These are phyloP conservation scores for Cyberlindnera veronae DNA, from an alignment of 805 yeast genomes.

Conservation along the genomic window DNA sequence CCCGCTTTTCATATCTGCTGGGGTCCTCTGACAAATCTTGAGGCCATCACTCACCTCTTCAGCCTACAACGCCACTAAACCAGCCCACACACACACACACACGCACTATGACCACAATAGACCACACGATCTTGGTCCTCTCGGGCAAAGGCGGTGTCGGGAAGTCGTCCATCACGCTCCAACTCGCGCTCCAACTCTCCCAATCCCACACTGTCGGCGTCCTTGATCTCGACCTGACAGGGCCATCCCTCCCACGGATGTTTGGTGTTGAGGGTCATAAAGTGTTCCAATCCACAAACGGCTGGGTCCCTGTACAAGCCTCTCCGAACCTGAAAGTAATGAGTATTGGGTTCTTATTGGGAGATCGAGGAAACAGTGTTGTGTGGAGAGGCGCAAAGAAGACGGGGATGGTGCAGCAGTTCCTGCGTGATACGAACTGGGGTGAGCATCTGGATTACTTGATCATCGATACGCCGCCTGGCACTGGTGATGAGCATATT, in stretches of 20 bases:
- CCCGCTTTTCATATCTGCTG: no score
- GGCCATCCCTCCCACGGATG: conserved; percentile 96
- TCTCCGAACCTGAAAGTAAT: conserved; percentile 42
- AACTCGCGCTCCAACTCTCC: conserved; percentile 79
- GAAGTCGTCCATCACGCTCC: conserved; percentile 93
- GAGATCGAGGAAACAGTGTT: conserved; percentile 82
- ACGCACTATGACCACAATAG: conserved; percentile 31
- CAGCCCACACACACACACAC: neutral
- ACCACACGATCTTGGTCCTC: conserved; percentile 75
- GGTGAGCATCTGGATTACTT: conserved; percentile 65
- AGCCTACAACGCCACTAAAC: neutral
- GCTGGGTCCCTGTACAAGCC: conserved; percentile 85
- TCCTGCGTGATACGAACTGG: conserved; percentile 89
- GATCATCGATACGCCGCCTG: conserved; percentile 96
- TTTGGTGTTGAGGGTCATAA: conserved; percentile 82
- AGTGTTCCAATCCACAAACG: conserved; percentile 74
- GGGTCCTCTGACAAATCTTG: no score
- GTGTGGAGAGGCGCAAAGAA: conserved; percentile 99
- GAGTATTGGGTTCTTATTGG: conserved; percentile 72
- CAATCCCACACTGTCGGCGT: conserved; percentile 86
- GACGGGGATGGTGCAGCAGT: conserved; percentile 96
- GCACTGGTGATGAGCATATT: conserved; percentile 97
- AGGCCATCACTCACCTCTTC: no score
- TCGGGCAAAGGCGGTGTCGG: conserved; percentile 99
- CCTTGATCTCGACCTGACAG: conserved; percentile 90